Base-by-base conservation (phyloP, 1,139 yeast species). In the Hansenula lynferdii region DNA sequence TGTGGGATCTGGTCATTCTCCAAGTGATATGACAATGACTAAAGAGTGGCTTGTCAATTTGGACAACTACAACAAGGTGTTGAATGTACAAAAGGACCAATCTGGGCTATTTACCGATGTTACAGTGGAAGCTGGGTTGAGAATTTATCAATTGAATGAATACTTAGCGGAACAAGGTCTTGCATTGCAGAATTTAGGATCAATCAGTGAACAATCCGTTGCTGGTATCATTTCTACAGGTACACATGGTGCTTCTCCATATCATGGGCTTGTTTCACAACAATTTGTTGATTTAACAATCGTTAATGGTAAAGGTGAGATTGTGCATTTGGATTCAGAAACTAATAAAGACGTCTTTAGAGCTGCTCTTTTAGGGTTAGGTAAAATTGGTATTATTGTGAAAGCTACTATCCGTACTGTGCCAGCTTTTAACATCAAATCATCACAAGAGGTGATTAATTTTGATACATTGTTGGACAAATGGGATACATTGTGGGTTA, bases 151-250 rank as follows among this genome's bases (percentile, higher is more conserved):
- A 57, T 66, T 92, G 55, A 89, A 86, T 58, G 78, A 78, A 11
- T 70, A 72, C 44, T 69, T 90, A 44, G 81, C 78, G 28, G 48
- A 65, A 14, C 70, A 76, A 47, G 79, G 84, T 1, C 73, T 86
- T 49, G 95, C 96, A 5, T 69, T 92, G 44, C 97, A 92, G 62
- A 90, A 85, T 56, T 67, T 92, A 57, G 98, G 97, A 1, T 89
- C 97, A 2, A 92, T 92, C 44, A 81, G 95, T 33, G 97, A 89
- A 47, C 98, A 92, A 59, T 85, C 95, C 14, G 70, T 89, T 31
- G 98, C 95, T 3, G 98, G 98, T 6, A 78, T 90, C 47, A 87
- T 92, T 36, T 85, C 96, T 2, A 92, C 98, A 0, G 97, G 97
- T 28, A 89, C 97, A 1, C 98, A 92, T 57, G 98, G 98, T 2